Base-by-base conservation (phyloP, 352 stramenopile genomes). In the Phytophthora pinifolia region DNA sequence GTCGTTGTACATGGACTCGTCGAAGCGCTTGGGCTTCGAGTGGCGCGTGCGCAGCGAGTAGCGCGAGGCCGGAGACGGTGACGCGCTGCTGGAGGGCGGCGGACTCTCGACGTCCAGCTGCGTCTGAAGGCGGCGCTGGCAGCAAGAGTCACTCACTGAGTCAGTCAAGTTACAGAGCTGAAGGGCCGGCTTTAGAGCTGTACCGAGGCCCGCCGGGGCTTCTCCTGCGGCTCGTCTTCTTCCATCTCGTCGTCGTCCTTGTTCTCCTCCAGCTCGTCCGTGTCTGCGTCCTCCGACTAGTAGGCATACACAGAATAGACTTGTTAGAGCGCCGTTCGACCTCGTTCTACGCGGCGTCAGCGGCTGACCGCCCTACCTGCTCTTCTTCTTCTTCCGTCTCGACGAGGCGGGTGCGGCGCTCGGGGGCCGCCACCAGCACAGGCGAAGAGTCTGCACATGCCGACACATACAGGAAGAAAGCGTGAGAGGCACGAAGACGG, bases 1-100 rank as follows among this genome's bases (percentile, higher is more conserved):
- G 35, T 89, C 76, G 51, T 91, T 78, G 62, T 88, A 91, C 9
- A 89, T 52, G 34, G 62, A 74, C 44, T 76, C 64, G 29, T 89
- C 76, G 56, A 88, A 88, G 13, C 68, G 76, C 20, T 73, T 62
- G n/a, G 80, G 72, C 37, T 86, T 87, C 4, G 65, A 33, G 8
- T 69, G 65, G 1, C 81, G 74, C 38, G 79, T 69, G 17, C 81
- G 81, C 15, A 91, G 71, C 27, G 74, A 61, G 32, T 87, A 87
- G 15, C 74, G 74, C n/a, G 52, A 62, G 15, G 50, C 36, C 0
- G 59, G 55, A 7, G 53, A 56, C 2, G 41, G 59, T 1, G 59
- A 70, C n/a, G 46, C 50, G n/a, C 53, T 62, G 38, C 48, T 51
- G 15, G 22, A 39, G 6, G 65, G 54, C 6, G 39, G 46, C 4